Base-by-base conservation (phyloP, 352 stramenopile species). In the Albugo laibachii region DNA sequence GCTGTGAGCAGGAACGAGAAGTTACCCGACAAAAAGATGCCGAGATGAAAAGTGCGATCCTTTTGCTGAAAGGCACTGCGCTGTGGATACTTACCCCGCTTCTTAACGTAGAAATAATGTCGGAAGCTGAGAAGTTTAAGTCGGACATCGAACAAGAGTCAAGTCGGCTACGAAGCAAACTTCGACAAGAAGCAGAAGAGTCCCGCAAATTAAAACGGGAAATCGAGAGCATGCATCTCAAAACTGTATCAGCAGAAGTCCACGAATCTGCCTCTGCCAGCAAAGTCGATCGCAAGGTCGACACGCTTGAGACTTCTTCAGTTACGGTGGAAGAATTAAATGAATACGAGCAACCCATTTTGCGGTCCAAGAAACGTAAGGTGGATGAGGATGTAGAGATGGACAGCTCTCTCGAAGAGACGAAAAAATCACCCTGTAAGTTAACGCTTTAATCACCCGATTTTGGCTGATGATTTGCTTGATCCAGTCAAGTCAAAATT, bases 61-160 rank as follows among this genome's bases (percentile, higher is more conserved):
- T 12, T 36, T 20, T 15, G 39, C 36, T 38, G n/a, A 24, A 12
- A 20, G 21, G 38, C 16, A 43, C 38, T 10, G 38, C 3, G 3
- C 8, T 41, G 36, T 24, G 3, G 5, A 2, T 55, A 16, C 16
- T 53, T 19, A 27, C 46, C 21, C 16, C 19, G n/a, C 5, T 20
- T 43, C 51, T 41, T 39, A n/a, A 31, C 46, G 24, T 43, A 45
- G 41, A 41, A 52, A 2, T 38, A 21, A 39, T 19, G 50, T 0
- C 50, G 15, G 13, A 50, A 27, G 66, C 80, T 1, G 56, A 80
- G 19, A 75, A 74, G 40, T 82, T 70, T 31, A 58, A 83, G 16
- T 63, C 59, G 16, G 70, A 86, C 45, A 71, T 65, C 14, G 70
- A 84, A 11, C 58, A 43, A 40, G 74, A 91, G 44, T 74, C 77